Conservation (phyloP, 257 asterid species). For the Phtheirospermum japonicum region DNA sequence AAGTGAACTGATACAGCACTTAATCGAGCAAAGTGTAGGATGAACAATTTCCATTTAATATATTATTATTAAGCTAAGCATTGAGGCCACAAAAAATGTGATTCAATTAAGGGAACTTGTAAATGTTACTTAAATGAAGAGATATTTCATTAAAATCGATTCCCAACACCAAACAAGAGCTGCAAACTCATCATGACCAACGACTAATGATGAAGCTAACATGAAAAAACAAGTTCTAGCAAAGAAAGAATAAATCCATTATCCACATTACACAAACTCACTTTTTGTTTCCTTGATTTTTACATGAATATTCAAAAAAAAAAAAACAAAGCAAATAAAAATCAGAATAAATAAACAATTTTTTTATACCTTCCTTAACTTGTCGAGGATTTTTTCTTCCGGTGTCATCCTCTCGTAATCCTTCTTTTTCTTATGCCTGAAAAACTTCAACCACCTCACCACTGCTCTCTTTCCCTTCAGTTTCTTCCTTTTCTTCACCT, state of each 20-base stretch:
- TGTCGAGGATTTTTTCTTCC: slow-evolving; percentile 70
- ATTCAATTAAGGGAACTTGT: not conserved
- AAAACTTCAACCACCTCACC: slow-evolving; percentile 82
- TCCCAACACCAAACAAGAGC: not conserved
- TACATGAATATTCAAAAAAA: not conserved
- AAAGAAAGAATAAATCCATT: not conserved
- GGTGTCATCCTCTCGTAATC: slow-evolving; percentile 66
- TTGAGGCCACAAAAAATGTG: not conserved
- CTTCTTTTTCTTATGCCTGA: slow-evolving; percentile 86
- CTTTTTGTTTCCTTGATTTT: slow-evolving; percentile 2
- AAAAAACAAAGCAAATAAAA: slow-evolving; percentile 2
- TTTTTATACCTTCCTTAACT: slow-evolving; percentile 59
- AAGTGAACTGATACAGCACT: too few species aligned
- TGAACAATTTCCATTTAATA: not conserved
- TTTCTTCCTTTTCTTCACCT: slow-evolving; percentile 67
- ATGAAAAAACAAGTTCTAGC: not conserved
- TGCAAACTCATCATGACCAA: not conserved
- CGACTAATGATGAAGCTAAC: not conserved
- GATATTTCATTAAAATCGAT: slow-evolving; percentile 15
- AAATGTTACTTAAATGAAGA: not conserved
- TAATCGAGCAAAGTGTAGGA: too few species aligned
- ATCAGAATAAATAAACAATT: not conserved
- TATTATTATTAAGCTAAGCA: not conserved
- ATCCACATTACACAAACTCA: slow-evolving; percentile 7
- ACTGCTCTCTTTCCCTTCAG: slow-evolving; percentile 89